Base-by-base conservation (phyloP, 208 protist genomes). In the Novymonas esmeraldas region DNA sequence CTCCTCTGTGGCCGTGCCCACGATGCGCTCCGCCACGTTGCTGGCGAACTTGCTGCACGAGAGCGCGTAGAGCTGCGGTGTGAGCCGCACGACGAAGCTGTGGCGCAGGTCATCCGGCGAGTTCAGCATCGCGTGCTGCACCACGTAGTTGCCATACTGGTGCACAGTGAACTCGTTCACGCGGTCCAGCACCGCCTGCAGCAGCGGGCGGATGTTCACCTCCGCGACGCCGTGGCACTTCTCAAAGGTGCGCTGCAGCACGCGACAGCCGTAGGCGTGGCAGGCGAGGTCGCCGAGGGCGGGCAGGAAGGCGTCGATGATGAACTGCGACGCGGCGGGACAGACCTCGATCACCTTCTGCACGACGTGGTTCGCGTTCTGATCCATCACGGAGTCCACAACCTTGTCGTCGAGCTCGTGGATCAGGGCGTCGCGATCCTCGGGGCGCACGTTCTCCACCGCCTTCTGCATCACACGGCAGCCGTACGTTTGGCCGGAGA, bases 341-440 rank as follows among this genome's bases (percentile, higher is more conserved):
- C 98, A 84, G 20, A 88, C 80, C 82, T 99, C 98, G 60, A 99
- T 98, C 59, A 98, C 97, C 68, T 99, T 99, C 83, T 99, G 98
- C 33, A 99, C 95, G 4, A 99, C 98, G 81, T 99, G 98, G 81
- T 99, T 99, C 7, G 98, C 98, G 70, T 99, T 99, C 73, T 99
- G 98, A 65, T 99, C 98, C 57, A 98, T 92, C 22, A 99, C 95
- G 52, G 94, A 99, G 22, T 89, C 81, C 29, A 96, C 64, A 7
- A 99, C 81, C 41, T 85, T 68, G 11, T 84, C 90, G 24, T 97
- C 73, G 2, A 99, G 82, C 87, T 99, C 98, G 2, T 82, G 38
- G 16, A 97, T 73, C 28, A 90, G 78, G 14, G 18, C 46, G 39
- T 75, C 70, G 33, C 71, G 76, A 49, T 83, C 74, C 34, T 72